Conservation (phyloP, 257 asterid species). For the Nicotiana undulata region DNA sequence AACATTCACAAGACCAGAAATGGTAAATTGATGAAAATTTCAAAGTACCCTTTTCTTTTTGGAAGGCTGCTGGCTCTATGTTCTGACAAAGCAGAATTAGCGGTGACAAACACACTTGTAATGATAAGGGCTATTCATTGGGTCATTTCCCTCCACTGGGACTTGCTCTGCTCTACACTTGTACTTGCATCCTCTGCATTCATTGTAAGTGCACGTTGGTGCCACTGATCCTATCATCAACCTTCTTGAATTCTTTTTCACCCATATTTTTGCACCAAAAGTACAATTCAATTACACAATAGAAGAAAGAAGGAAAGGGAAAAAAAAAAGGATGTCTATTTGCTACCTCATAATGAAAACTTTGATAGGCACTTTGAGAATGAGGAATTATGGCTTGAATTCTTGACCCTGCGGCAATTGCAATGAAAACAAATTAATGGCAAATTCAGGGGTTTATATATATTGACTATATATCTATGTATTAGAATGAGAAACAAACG, state of each 20-base stretch:
- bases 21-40: background rate
- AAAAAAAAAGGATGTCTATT: background rate
- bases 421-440: background rate
- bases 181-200: conserved; percentile 83
- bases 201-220: conserved; percentile 86
- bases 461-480: background rate
- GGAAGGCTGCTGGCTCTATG: background rate
- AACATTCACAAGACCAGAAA: background rate
- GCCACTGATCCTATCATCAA: conserved; percentile 84
- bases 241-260: conserved; percentile 21
- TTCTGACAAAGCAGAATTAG: conserved; percentile 12
- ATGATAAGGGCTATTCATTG: conserved; percentile 74
- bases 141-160: conserved; percentile 93
- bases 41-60: background rate
- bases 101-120: conserved; percentile 88
- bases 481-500: background rate
- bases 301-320: background rate
- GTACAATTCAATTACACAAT: background rate
- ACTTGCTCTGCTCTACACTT: conserved; percentile 94
- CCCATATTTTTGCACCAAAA: background rate
- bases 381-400: conserved; percentile 20
- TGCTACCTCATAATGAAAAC: conserved; percentile 25
- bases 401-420: conserved; percentile 42
- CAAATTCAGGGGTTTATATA: background rate
- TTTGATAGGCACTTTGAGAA: conserved; percentile 10